Evolutionary conservation across 768 basidiomycete genomes (phyloP).

Genomic region (Xerocomellus intermedius): DNA sequence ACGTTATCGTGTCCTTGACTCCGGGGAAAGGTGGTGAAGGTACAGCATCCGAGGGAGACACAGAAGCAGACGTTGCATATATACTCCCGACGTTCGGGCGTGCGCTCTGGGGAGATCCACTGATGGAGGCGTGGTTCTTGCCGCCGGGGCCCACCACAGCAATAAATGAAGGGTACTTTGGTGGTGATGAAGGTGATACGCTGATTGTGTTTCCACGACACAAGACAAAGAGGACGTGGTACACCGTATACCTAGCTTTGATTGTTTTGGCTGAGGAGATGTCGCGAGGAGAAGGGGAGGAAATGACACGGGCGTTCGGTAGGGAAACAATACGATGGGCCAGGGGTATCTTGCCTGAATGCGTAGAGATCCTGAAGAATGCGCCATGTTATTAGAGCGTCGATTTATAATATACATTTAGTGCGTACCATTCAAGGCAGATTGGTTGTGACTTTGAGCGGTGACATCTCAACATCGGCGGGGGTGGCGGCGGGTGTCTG

Average conservation of each 20-base stretch:
- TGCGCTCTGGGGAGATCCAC: constrained; percentile 75
- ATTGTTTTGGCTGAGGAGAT: constrained; percentile 49
- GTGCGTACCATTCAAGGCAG: not conserved
- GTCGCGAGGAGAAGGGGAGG: constrained; percentile 9
- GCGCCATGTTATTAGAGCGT: constrained; percentile 29
- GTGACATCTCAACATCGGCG: constrained; percentile 24
- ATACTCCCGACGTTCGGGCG: constrained; percentile 44
- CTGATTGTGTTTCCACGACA: constrained; percentile 62
- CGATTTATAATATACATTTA: not conserved
- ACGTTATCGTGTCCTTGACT: constrained; percentile 50
- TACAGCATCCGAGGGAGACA: constrained; percentile 10
- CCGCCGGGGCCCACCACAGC: constrained; percentile 46
- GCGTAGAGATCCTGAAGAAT: constrained; percentile 46
- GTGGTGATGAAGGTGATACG: constrained; percentile 42
- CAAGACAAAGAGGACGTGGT: constrained; percentile 76
- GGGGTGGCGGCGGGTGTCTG: constrained; percentile 24
- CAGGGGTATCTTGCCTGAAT: constrained; percentile 36
- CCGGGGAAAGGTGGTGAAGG: constrained; percentile 8
- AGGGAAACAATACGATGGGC: constrained; percentile 41
- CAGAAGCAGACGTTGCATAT: constrained; percentile 31
- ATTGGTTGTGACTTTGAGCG: constrained; percentile 5
- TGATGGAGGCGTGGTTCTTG: constrained; percentile 66
- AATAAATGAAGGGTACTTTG: constrained; percentile 59
- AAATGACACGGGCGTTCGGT: constrained; percentile 18
- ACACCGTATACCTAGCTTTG: constrained; percentile 61